Evolutionary conservation across 2,329 filamentous ascomycete genomes (phyloP), one percentile per base, ranked within the genome.

Genomic region (Verticillium nubilum): DNA sequence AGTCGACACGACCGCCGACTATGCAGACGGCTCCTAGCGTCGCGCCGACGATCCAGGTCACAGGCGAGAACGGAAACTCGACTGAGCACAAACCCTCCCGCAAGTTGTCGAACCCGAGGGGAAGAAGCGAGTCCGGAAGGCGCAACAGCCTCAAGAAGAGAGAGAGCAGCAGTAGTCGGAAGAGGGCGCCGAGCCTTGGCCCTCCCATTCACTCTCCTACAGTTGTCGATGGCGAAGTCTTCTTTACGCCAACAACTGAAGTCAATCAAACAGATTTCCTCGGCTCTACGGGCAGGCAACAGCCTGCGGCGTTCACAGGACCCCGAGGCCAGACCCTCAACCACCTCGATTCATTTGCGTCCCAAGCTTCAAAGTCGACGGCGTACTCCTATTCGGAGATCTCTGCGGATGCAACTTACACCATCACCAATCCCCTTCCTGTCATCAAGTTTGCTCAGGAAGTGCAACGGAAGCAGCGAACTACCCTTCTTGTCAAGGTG

Each of bases 31-130:
- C 68, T 2, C 69, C 72, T 5, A 77, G 74, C 64, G 69, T 68
- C 23, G 81, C 87, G 31, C 91, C 92, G 2, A 81, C 86, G 1
- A 93, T 96, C 62, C 90, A 95, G 59, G 82, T 96, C 27, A 95
- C 87, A 0, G 84, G 85, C 60, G 89, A 91, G 59, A 82, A 74
- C 66, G 83, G 75, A 59, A 76, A 72, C 65, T 68, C 64, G 58
- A 71, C 66, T 66, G 79, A 78, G 26, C 63, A 66, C 26, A 67
- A 70, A 12, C 69, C 67, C 17, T 68, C 74, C 54, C 66, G 68
- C 56, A 73, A 72, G 56, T 72, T 77, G 4, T 65, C 71, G 4
- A 58, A 65, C 63, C 29, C 76, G 64, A 74, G 70, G 23, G 72
- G 74, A 54, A 74, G 78, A 61, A 83, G 79, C 64, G 77, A 78